Percentiles rank a stretch among this genome's conserved stretches.
phyloP scores from a whole-genome alignment of 768 basidiomycete species.

The Auricularia sp. region DNA sequence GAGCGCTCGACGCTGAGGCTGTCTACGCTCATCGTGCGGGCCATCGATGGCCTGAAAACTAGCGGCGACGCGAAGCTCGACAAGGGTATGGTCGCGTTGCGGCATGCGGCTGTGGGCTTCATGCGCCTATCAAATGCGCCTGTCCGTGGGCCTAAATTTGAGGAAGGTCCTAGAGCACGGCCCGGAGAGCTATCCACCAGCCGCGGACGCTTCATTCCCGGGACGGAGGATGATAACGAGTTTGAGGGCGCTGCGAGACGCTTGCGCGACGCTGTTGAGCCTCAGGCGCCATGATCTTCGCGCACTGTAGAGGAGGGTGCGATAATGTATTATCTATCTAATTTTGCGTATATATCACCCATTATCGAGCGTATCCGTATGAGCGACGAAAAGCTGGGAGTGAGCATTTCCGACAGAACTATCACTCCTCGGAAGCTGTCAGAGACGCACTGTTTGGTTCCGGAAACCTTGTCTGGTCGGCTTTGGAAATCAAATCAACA shows the following conservation, averaged over 20 bases:
- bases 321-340: neutral
- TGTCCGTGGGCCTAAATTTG: neutral
- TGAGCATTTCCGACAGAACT: no score
- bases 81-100: neutral
- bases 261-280: neutral
- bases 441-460: no score
- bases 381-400: no score
- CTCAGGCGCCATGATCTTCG: neutral
- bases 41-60: neutral
- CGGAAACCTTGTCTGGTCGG: no score
- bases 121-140: neutral
- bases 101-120: neutral
- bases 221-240: neutral
- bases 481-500: no score
- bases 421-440: no score
- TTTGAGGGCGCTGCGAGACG: neutral
- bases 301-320: no score
- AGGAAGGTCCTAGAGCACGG: neutral
- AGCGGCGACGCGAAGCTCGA: neutral
- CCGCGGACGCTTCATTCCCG: neutral
- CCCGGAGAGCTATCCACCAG: neutral
- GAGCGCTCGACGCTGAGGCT: neutral
- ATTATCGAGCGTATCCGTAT: no score
- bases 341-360: neutral
- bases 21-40: neutral